These are phyloP conservation scores for Aspergillus clavatus DNA, from an alignment of 2,329 filamentous ascomycete genomes.

Conservation along the genomic window DNA sequence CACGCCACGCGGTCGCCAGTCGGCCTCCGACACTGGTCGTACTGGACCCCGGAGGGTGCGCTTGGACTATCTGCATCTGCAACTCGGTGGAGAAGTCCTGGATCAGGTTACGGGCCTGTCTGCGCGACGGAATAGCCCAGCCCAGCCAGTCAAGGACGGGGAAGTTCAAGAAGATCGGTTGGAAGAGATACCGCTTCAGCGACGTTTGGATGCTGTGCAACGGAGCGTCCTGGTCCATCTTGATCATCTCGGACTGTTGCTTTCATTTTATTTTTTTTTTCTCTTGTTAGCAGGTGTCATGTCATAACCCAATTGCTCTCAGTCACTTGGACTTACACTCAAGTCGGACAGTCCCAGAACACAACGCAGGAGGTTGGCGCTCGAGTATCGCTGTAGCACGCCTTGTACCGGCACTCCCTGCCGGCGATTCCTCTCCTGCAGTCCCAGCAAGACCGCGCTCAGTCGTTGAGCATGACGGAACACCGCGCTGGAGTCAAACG, in stretches of 20 bases:
- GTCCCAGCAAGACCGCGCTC: too few relatives aligned
- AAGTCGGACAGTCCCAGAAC: too few relatives aligned
- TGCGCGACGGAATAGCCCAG: slow-evolving; percentile 20
- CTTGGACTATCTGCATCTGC: too few relatives aligned
- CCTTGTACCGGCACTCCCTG: slow-evolving; percentile 5
- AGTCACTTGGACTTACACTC: too few relatives aligned
- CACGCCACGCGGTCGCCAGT: slow-evolving; percentile 1
- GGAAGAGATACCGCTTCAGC: slow-evolving; percentile 32
- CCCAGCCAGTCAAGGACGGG: slow-evolving; percentile 24
- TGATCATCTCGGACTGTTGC: too few relatives aligned
- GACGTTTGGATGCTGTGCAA: slow-evolving; percentile 8
- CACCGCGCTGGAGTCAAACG: too few relatives aligned
- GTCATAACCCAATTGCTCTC: too few relatives aligned
- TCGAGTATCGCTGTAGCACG: slow-evolving; percentile 8
- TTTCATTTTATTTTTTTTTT: too few relatives aligned
- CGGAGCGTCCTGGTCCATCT: neutral
- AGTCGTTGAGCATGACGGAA: too few relatives aligned
- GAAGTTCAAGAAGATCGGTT: slow-evolving; percentile 34
- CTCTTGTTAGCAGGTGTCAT: too few relatives aligned
- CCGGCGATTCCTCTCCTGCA: too few relatives aligned
- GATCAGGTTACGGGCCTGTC: slow-evolving; percentile 22
- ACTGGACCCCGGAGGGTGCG: too few relatives aligned
- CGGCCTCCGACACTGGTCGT: slow-evolving; percentile 1
- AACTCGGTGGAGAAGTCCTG: neutral
- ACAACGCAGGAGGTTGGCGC: slow-evolving; percentile 2